Conservation (phyloP, 208 protist genomes). For the Herpetomonas samuelpessoai region DNA sequence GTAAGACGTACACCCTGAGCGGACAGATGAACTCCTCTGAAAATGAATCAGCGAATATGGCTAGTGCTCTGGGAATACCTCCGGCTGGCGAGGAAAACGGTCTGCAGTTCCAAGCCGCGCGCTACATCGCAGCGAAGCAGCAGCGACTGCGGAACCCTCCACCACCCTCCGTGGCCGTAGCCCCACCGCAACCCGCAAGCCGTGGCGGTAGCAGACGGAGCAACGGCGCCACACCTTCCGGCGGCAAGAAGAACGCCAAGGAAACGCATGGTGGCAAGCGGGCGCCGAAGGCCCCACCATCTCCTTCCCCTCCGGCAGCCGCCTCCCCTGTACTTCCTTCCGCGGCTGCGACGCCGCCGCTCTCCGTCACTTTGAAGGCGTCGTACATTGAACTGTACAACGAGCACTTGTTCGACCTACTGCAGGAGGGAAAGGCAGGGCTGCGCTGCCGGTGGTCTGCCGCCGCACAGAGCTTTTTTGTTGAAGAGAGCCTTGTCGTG, state of each 20-base stretch:
- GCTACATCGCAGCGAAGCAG: constrained; percentile 43
- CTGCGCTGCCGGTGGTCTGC: constrained; percentile 79
- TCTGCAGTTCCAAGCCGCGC: constrained; percentile 61
- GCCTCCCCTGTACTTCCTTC: too few relatives aligned
- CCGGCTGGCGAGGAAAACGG: constrained; percentile 54
- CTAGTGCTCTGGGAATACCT: neutral
- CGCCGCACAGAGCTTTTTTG: constrained; percentile 69
- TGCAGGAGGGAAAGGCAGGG: constrained; percentile 39
- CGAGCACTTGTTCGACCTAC: constrained; percentile 82
- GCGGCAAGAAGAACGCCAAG: neutral
- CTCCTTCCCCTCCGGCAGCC: neutral
- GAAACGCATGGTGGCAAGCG: neutral
- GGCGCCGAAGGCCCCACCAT: neutral
- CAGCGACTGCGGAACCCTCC: constrained; percentile 21
- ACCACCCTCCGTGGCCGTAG: too few relatives aligned
- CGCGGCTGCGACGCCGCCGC: neutral
- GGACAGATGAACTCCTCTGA: constrained; percentile 21
- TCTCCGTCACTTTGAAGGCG: constrained; percentile 28
- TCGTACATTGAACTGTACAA: constrained; percentile 90
- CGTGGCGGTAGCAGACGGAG: too few relatives aligned
- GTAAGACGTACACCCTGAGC: constrained; percentile 89
- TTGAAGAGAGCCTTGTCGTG: constrained; percentile 81
- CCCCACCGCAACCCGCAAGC: too few relatives aligned
- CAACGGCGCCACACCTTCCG: too few relatives aligned
- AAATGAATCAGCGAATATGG: too few relatives aligned